Base-by-base conservation (phyloP, 139 green algal genomes). In the Haematococcus sp. region DNA sequence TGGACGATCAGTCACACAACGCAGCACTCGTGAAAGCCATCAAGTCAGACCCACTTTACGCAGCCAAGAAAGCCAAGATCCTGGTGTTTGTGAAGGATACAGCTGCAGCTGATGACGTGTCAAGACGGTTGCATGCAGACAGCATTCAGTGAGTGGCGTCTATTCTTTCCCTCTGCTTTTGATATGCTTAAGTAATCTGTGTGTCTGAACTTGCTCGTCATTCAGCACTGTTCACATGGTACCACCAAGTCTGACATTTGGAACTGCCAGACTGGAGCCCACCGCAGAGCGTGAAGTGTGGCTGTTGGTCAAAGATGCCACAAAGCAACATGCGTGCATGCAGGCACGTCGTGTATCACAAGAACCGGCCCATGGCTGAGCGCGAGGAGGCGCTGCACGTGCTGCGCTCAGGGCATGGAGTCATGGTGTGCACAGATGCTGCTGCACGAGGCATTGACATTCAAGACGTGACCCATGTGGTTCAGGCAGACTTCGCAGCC, bases 351-450 rank as follows among this genome's bases (percentile, higher is more conserved):
- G 75, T 86, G 74, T 89, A 86, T 64, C 84, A 90, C 68, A 90
- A 86, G 63, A 80, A 83, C 60, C 68, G 90, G n/a, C 75, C 82
- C 2, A 25, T 64, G 58, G 73, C 76, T 4, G 82, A 92, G 30
- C 65, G 71, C 16, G 75, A 78, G 34, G 71, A 58, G 64, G 80
- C 75, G 16, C 73, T 98, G 34, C 63, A 60, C n/a, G 49, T 59
- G 19, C 77, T 74, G 76, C 59, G 76, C 65, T 27, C 32, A 25
- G 65, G 70, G 34, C 63, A 61, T 17, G 28, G 43, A 13, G 84
- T 98, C 15, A 81, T 98, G 84, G 94, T 98, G 52, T 94, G 91
- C 80, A 98, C 95, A 1, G 95, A 98, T 72, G 88, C 93, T 9
- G 93, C 94, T 25, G 88, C 95, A 1, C 77, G 95, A 0, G 95